Base-by-base conservation (phyloP, 1,139 yeast genomes). In the Diutina siamensis region DNA sequence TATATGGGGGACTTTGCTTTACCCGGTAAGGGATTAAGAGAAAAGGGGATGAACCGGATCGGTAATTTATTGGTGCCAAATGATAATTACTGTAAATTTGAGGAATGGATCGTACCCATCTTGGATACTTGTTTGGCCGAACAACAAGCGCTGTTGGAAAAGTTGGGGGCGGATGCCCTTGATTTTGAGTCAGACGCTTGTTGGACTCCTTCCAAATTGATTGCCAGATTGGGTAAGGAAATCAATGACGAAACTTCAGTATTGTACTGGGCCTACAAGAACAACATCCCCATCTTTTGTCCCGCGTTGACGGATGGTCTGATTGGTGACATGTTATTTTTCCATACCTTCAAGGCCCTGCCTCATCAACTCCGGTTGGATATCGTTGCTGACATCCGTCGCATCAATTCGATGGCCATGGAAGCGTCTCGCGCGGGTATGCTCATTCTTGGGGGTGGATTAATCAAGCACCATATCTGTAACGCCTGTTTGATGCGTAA, bases 281-380 rank as follows among this genome's bases (percentile, higher is more conserved):
- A 92, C 69, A 67, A 88, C 57, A 94, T 92, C 51, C 99, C 99
- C 12, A 78, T 92, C 36, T 92, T 92, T 65, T 92, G 97, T 64
- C 99, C 99, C 21, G 94, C 97, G 4, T 70, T 92, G 50, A 92
- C 99, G 3, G 99, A 92, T 65, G 99, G 99, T 15, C 87, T 97
- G 44, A 83, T 92, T 56, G 99, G 99, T 51, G 99, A 92, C 62
- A 92, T 92, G 99, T 74, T 92, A 49, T 92, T 92, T 63, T 92
- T 94, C 83, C 97, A 92, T 65, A 92, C 98, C 17, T 92, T 88
- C 74, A 88, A 86, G 64, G 76, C 96, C 1, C 82, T 95, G 44
- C 97, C 97, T 44, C 79, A 79, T 54, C 95, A 88, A 60, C 68
- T 94, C 49, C 76, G 95, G 60, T 70, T 92, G 46, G 99, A 92